phyloP scores from a whole-genome alignment of 139 green algal genomes.

The Closterium sp. region DNA sequence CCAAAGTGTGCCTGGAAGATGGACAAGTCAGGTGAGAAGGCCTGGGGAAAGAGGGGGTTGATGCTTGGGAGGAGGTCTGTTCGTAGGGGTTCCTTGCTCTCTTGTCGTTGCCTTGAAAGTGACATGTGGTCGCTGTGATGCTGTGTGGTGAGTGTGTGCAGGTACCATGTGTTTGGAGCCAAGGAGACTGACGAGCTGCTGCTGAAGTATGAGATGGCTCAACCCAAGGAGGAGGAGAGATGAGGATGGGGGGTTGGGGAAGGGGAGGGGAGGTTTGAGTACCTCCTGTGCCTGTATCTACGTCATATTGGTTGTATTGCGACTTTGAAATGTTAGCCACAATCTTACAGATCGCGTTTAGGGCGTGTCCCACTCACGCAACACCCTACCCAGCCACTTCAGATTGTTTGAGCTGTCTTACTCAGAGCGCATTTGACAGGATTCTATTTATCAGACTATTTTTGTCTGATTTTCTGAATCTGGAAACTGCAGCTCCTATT shows the following conservation, averaged over 20 bases:
- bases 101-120: background rate
- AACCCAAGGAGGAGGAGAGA: constrained; percentile 72
- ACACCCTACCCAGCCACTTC: no score
- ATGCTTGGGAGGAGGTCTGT: background rate
- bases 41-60: background rate
- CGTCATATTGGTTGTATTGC: no score
- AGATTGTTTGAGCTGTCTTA: no score
- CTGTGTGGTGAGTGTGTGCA: background rate
- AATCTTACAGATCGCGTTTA: no score
- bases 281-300: no score
- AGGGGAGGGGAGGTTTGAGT: background rate
- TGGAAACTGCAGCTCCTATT: no score
- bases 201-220: constrained; percentile 78
- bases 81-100: background rate
- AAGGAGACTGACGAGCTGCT: constrained; percentile 51
- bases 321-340: no score
- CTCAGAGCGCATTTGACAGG: no score
- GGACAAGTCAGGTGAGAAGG: background rate
- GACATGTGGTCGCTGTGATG: background rate
- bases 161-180: constrained; percentile 46
- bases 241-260: background rate
- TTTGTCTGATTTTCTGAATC: no score
- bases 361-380: no score
- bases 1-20: constrained; percentile 64
- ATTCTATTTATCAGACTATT: no score